phyloP scores from a whole-genome alignment of 768 basidiomycete species.

The Hemileccinum rubropunctum region DNA sequence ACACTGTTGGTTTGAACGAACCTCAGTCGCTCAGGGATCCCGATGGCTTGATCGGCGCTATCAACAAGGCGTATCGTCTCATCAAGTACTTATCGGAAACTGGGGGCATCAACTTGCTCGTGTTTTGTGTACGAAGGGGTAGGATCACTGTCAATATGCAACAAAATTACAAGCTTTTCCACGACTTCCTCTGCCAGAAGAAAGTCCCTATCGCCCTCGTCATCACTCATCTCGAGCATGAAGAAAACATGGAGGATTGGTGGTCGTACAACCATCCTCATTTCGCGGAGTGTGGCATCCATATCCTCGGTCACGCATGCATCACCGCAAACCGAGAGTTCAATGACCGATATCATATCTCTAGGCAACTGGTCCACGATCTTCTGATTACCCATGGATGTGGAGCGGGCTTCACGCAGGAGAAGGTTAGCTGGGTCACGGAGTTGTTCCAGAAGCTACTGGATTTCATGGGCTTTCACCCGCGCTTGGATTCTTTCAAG shows the following conservation, averaged over 20 bases:
- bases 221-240: slow-evolving; percentile 35
- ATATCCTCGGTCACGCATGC: slow-evolving; percentile 30
- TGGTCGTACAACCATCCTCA: slow-evolving; percentile 28
- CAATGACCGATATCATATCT: slow-evolving; percentile 23
- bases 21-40: slow-evolving; percentile 24
- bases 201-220: slow-evolving; percentile 32
- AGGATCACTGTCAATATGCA: slow-evolving; percentile 28
- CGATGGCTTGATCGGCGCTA: slow-evolving; percentile 25
- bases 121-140: slow-evolving; percentile 37
- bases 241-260: slow-evolving; percentile 36
- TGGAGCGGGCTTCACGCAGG: slow-evolving; percentile 20
- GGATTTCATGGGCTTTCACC: slow-evolving; percentile 20
- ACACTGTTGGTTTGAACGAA: slow-evolving; percentile 34
- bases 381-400: slow-evolving; percentile 18
- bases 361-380: slow-evolving; percentile 21
- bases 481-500: slow-evolving; percentile 20
- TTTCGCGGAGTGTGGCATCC: slow-evolving; percentile 22
- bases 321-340: slow-evolving; percentile 33
- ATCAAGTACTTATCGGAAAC: slow-evolving; percentile 28
- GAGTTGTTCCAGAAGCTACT: slow-evolving; percentile 23
- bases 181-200: slow-evolving; percentile 32
- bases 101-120: slow-evolving; percentile 39
- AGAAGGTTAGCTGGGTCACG: slow-evolving; percentile 23
- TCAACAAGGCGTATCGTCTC: slow-evolving; percentile 34
- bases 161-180: slow-evolving; percentile 32